phyloP scores from a whole-genome alignment of 2,329 filamentous ascomycete species.

The Fusarium avenaceum region DNA sequence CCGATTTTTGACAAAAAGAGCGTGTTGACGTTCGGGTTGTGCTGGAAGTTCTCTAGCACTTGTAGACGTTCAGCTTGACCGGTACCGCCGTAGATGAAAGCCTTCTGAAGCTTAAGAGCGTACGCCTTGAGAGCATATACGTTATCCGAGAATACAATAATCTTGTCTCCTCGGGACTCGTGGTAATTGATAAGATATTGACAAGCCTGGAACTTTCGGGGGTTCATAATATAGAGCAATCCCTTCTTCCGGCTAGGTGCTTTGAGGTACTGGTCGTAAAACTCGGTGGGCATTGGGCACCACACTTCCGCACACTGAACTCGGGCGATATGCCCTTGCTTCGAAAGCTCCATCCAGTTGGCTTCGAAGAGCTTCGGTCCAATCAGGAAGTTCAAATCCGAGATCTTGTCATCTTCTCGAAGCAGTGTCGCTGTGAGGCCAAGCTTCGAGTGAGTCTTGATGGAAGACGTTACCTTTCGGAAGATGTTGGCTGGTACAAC shows the following conservation, averaged over 20 bases:
- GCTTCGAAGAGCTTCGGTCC: slow-evolving; percentile 98
- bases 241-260: slow-evolving; percentile 67
- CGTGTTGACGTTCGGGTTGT: slow-evolving; percentile 90
- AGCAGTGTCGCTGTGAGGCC: slow-evolving; percentile 94
- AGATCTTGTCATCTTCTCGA: slow-evolving; percentile 98
- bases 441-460: slow-evolving; percentile 95
- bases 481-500: slow-evolving; percentile 98
- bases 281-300: slow-evolving; percentile 99
- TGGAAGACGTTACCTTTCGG: slow-evolving; percentile 89
- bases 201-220: slow-evolving; percentile 94
- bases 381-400: slow-evolving; percentile 96
- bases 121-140: slow-evolving; percentile 92
- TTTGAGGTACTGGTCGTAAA: slow-evolving; percentile 93
- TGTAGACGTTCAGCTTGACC: slow-evolving; percentile 86
- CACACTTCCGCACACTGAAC: slow-evolving; percentile 99
- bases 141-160: slow-evolving; percentile 98
- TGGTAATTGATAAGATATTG: slow-evolving; percentile 99
- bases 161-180: slow-evolving; percentile 93
- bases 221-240: slow-evolving; percentile 94
- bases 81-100: slow-evolving; percentile 92
- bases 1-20: slow-evolving; percentile 98
- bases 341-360: slow-evolving; percentile 98
- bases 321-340: slow-evolving; percentile 95
- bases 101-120: slow-evolving; percentile 84
- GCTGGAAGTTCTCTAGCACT: slow-evolving; percentile 94